phyloP scores from a whole-genome alignment of 768 basidiomycete genomes.

The Hericium erinaceus region DNA sequence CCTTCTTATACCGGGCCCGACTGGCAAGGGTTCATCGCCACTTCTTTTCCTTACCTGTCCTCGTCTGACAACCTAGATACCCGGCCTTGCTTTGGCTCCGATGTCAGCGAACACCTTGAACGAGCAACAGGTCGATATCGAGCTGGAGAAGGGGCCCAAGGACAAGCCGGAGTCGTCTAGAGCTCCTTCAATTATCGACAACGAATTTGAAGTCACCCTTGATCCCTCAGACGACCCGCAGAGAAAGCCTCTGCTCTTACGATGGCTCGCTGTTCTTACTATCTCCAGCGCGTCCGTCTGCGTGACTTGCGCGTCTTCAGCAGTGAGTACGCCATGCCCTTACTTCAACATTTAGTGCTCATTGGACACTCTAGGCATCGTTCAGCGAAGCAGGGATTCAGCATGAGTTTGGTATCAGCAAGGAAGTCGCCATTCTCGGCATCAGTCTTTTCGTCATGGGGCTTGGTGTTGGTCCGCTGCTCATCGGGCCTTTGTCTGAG shows the following conservation, averaged over 20 bases:
- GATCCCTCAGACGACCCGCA: slow-evolving; percentile 13
- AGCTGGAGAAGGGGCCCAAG: not conserved
- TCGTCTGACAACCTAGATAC: too few species aligned
- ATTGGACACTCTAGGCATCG: slow-evolving; percentile 18
- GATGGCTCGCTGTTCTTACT: slow-evolving; percentile 8
- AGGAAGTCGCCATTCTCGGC: slow-evolving; percentile 32
- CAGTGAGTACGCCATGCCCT: not conserved
- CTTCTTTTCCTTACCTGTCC: not conserved
- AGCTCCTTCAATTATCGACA: not conserved
- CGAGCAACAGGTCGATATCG: not conserved
- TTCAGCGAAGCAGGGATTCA: slow-evolving; percentile 30
- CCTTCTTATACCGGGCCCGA: not conserved
- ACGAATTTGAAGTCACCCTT: not conserved
- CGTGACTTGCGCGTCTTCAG: slow-evolving; percentile 4
- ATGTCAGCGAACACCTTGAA: not conserved
- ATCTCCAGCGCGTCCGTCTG: slow-evolving; percentile 5
- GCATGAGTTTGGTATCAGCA: slow-evolving; percentile 26
- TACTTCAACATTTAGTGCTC: not conserved
- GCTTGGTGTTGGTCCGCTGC: slow-evolving; percentile 22
- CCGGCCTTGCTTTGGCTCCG: not conserved
- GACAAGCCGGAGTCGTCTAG: not conserved
- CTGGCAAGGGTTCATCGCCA: not conserved
- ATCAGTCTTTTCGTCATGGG: slow-evolving; percentile 32
- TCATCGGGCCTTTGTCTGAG: slow-evolving; percentile 32
- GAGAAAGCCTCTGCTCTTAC: slow-evolving; percentile 2